phyloP scores from a whole-genome alignment of 1,139 yeast species.

The Martiniozyma asiatica region DNA sequence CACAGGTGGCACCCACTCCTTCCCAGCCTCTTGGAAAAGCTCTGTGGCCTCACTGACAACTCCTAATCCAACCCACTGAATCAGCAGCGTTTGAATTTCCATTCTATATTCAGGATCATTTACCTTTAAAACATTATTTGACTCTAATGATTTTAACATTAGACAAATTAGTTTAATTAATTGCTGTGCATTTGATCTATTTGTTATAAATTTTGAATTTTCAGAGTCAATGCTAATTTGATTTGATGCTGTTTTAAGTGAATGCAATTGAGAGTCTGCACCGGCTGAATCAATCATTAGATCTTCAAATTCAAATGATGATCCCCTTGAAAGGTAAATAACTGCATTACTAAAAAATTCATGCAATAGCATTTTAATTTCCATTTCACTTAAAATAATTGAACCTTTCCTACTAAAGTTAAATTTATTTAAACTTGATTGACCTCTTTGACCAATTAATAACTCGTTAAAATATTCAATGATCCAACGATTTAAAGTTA shows the following conservation, averaged over 20 bases:
- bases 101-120: conserved; percentile 37
- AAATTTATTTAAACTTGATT: conserved; percentile 19
- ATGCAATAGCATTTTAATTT: conserved; percentile 54
- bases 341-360: conserved; percentile 51
- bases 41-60: conserved; percentile 30
- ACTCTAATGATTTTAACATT: conserved; percentile 42
- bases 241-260: not conserved
- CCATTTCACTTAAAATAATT: conserved; percentile 41
- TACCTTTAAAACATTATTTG: conserved; percentile 32
- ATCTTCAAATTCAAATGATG: conserved; percentile 25
- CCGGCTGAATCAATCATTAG: conserved; percentile 6
- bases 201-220: conserved; percentile 13
- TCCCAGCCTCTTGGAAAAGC: conserved; percentile 17
- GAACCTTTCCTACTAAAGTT: conserved; percentile 44
- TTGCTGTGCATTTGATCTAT: conserved; percentile 34
- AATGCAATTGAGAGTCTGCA: not conserved
- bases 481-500: conserved; percentile 39
- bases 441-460: conserved; percentile 41
- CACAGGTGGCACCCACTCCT: conserved; percentile 2
- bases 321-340: conserved; percentile 32
- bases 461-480: conserved; percentile 53
- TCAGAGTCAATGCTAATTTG: not conserved
- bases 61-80: conserved; percentile 48
- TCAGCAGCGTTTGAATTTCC: conserved; percentile 44
- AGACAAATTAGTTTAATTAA: conserved; percentile 45